phyloP scores from a whole-genome alignment of 129 eudicot genomes.

The Dittrichia graveolens region DNA sequence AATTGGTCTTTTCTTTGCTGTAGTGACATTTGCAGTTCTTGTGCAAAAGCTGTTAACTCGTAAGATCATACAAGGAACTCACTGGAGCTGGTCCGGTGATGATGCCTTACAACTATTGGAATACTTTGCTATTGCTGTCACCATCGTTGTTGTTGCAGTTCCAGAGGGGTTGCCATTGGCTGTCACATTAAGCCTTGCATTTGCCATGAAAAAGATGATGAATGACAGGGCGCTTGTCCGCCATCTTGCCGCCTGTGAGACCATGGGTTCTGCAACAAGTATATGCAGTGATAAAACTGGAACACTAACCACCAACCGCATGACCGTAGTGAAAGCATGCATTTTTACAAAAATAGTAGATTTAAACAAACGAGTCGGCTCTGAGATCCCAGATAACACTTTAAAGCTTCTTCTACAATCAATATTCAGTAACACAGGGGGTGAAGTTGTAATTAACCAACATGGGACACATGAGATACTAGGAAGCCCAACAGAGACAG shows the following conservation, averaged over 20 bases:
- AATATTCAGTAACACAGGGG: slow-evolving; percentile 88
- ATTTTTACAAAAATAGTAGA: slow-evolving; percentile 63
- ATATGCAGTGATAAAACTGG: slow-evolving; percentile 99
- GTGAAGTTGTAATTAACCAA: slow-evolving; percentile 80
- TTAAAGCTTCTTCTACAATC: slow-evolving; percentile 63
- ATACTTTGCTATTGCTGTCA: slow-evolving; percentile 89
- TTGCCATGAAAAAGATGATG: slow-evolving; percentile 99
- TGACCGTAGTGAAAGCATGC: slow-evolving; percentile 96
- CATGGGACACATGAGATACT: slow-evolving; percentile 67
- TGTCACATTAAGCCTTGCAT: slow-evolving; percentile 89
- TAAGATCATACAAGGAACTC: slow-evolving; percentile 56
- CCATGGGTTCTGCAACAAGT: slow-evolving; percentile 97
- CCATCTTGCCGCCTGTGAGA: slow-evolving; percentile 94
- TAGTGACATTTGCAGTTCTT: slow-evolving; percentile 84
- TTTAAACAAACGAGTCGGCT: slow-evolving; percentile 33
- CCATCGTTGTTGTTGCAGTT: slow-evolving; percentile 96
- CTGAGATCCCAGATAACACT: slow-evolving; percentile 60
- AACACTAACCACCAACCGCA: slow-evolving; percentile 86
- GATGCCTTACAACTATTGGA: slow-evolving; percentile 78
- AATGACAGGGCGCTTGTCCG: slow-evolving; percentile 96
- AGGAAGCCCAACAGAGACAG: slow-evolving; percentile 95
- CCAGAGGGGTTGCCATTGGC: slow-evolving; percentile 97
- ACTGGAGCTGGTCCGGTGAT: slow-evolving; percentile 70
- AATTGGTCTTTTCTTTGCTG: slow-evolving; percentile 83
- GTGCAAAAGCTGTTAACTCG: slow-evolving; percentile 63